Base-by-base conservation (phyloP, 208 protist genomes). In the Trypanosoma theileri region DNA sequence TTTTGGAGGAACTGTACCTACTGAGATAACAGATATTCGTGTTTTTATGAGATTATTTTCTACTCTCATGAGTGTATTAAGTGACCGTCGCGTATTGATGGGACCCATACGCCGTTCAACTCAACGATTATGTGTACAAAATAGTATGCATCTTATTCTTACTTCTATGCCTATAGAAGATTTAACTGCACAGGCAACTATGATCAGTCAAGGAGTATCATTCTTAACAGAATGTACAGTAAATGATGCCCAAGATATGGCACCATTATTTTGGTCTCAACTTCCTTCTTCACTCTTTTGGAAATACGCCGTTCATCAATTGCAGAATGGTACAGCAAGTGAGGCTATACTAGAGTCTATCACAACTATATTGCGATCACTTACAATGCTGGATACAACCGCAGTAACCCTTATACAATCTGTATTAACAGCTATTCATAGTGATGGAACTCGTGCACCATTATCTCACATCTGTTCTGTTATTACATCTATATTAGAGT, bases 101-200 rank as follows among this genome's bases (percentile, higher is more conserved):
- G 86, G 86, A 8, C 79, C 89, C 3, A 73, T 93, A 19, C 79
- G 81, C 4, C 82, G 89, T 0, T 84, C 80, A 10, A 80, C 64
- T 12, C 82, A 91, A 72, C 82, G 85, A 31, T 56, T 71, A 13
- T 59, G 71, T 22, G 14, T 93, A 57, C 83, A 93, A 72, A 67
- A 71, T 35, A 71, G 75, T 62, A 56, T 91, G 19, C 45, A 73
- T 48, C 41, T 73, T 19, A 8, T 79, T 19, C 53, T 72, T 6
- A 52, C 73, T 24, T n/a, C 42, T n/a, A 21, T 22, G 35, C 2
- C 10, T n/a, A 44, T 28, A 16, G 42, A 63, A 22, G 48, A 62
- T 12, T 59, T 85, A 45, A 17, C 19, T 35, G 53, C 48, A 35
- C 46, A 68, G 31, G 59, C 48, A 55, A 17, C 51, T 12, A 60